Percentiles rank a stretch among this genome's conserved stretches.
Evolutionary conservation across 495 filamentous ascomycete genomes (phyloP).

Genomic region (Pseudevernia furfuracea): DNA sequence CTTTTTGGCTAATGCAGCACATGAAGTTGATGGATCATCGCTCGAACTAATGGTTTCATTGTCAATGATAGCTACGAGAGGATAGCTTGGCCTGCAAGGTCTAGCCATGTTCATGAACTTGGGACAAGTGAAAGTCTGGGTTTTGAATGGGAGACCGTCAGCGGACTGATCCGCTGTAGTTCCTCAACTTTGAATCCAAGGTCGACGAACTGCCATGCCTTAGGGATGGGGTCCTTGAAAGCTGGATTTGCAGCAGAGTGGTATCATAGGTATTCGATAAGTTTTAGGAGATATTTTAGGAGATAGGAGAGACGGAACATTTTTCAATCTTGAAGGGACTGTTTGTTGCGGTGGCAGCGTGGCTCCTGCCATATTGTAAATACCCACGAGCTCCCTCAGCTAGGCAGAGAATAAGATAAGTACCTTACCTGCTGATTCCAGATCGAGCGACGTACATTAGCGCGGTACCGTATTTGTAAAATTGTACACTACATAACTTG

Average conservation of each 20-base stretch:
- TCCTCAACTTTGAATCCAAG: neutral
- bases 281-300: neutral
- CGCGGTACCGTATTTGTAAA: neutral
- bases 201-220: neutral
- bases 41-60: neutral
- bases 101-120: neutral
- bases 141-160: neutral
- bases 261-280: neutral
- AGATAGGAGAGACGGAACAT: neutral
- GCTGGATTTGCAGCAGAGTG: neutral
- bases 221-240: neutral
- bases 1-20: too few relatives aligned
- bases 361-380: neutral
- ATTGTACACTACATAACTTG: too few relatives aligned
- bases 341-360: neutral
- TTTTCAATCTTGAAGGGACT: neutral
- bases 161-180: neutral
- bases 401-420: too few relatives aligned
- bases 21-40: neutral
- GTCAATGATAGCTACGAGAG: neutral
- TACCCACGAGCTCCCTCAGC: neutral
- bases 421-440: neutral
- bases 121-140: neutral
- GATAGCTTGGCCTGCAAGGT: neutral
- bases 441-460: conserved; percentile 6